Conservation (phyloP, 2,329 filamentous ascomycete species). For the Hypomyces rosellus region DNA sequence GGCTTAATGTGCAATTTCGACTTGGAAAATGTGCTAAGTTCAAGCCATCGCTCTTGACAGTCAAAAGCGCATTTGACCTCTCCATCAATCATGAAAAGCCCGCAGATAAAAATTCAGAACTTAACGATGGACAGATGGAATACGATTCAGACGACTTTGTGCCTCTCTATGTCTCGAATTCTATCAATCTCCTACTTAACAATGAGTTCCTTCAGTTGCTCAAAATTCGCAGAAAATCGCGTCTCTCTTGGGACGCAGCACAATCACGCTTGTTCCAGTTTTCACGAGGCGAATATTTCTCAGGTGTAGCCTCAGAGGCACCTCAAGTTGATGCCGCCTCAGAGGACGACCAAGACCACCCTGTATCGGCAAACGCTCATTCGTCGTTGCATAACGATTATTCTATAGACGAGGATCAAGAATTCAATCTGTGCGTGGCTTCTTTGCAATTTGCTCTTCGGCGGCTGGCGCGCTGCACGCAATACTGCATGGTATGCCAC, state of each 20-base stretch:
- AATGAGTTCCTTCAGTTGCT: slow-evolving; percentile 57
- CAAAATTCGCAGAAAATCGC: slow-evolving; percentile 46
- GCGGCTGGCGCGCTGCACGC: slow-evolving; percentile 72
- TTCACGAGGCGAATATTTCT: neutral
- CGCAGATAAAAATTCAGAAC: neutral
- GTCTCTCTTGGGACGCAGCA: slow-evolving; percentile 53
- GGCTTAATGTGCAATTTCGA: slow-evolving; percentile 45
- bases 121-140: neutral
- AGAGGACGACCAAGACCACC: neutral
- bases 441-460: slow-evolving; percentile 71
- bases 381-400: slow-evolving; percentile 24
- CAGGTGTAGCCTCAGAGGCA: neutral
- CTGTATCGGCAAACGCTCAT: slow-evolving; percentile 8
- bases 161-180: slow-evolving; percentile 63
- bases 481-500: slow-evolving; percentile 85
- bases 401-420: slow-evolving; percentile 21
- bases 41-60: slow-evolving; percentile 58
- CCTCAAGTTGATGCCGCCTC: neutral
- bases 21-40: slow-evolving; percentile 66
- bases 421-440: slow-evolving; percentile 47
- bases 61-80: slow-evolving; percentile 41
- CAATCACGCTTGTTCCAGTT: slow-evolving; percentile 12
- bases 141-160: slow-evolving; percentile 16
- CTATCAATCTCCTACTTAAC: slow-evolving; percentile 56
- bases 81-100: neutral